A percentile compares a stretch with the other conserved stretches of the same genome.
Evolutionary conservation across 2,329 filamentous ascomycete genomes (phyloP).

Genomic region (Aureobasidium sp.): DNA sequence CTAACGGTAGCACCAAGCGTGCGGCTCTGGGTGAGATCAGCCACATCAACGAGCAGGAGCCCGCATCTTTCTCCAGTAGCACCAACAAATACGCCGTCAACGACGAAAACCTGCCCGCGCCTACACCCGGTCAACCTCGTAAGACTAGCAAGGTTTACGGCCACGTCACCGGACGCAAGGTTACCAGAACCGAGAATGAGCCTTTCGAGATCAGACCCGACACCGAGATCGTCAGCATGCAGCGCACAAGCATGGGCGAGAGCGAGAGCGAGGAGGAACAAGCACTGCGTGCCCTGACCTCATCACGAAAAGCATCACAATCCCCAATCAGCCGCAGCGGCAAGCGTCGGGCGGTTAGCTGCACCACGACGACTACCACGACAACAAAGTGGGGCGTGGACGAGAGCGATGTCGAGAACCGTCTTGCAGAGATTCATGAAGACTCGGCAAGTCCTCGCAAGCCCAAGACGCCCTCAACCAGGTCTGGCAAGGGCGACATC

Average conservation of each 20-base stretch:
- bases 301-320: constrained; percentile 51
- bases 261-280: constrained; percentile 79
- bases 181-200: constrained; percentile 43
- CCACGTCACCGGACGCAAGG: constrained; percentile 48
- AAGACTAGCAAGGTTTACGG: constrained; percentile 74
- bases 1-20: constrained; percentile 63
- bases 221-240: constrained; percentile 52
- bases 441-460: constrained; percentile 24
- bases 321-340: constrained; percentile 49
- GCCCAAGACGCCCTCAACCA: constrained; percentile 38
- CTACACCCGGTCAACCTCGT: constrained; percentile 89
- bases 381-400: constrained; percentile 39
- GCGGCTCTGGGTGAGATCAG: constrained; percentile 92
- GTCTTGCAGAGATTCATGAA: constrained; percentile 19
- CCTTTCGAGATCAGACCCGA: constrained; percentile 45
- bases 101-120: constrained; percentile 88
- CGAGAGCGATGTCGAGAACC: constrained; percentile 41
- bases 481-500: constrained; percentile 36
- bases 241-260: constrained; percentile 51
- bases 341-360: constrained; percentile 63
- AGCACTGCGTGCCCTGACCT: constrained; percentile 59
- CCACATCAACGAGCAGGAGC: constrained; percentile 56
- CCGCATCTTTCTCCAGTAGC: constrained; percentile 7
- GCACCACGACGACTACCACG: constrained; percentile 64
- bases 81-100: constrained; percentile 52